Evolutionary conservation across 257 asterid genomes (phyloP), one percentile per base, ranked within the genome.

Genomic region (Galeopsis tetrahit): DNA sequence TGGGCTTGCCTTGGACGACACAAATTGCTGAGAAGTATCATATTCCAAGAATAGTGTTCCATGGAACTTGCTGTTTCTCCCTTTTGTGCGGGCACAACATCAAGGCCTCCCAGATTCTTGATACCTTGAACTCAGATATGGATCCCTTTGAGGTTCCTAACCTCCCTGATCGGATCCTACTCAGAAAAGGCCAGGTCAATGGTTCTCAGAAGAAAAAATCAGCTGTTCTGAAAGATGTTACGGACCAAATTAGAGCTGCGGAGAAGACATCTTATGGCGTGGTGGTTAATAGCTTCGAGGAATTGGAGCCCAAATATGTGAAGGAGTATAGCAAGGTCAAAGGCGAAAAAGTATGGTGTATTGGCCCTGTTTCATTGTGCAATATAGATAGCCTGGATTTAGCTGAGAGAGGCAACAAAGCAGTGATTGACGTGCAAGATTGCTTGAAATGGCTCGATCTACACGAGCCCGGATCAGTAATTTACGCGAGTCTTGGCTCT

Each of bases 1-100:
- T 77, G 72, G 81, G 82, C 49, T 70, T 72, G 28, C 82, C 85
- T 0, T 87, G 93, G 87, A 83, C 93, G 2, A 71, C 76, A 4
- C 64, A 75, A 3, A 17, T 81, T 32, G 84, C 93, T 3, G 35
- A 61, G 8, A 85, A 70, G 40, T 67, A 79, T 15, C 31, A 53
- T 15, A 74, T 85, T 68, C 92, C 92, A 5, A 70, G 86, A 72
- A 75, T 87, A 38, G 70, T 81, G 15, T 87, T 76, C 64, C 75
- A 69, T 14, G 79, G 79, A 7, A 75, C 79, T 9, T 38, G 71
- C 38, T 75, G 79, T 72, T 78, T 80, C 36, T 65, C 89, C 2
- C 81, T 73, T 35, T 13, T 77, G 7, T 81, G 86, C 42, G 48
- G 72, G 0, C 66, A 80, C 63, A 69, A 49, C 28, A 46, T 75